Evolutionary conservation across 805 yeast species (phyloP), one percentile per base, ranked within the genome.

Genomic region (Scheffersomyces amazonensis): DNA sequence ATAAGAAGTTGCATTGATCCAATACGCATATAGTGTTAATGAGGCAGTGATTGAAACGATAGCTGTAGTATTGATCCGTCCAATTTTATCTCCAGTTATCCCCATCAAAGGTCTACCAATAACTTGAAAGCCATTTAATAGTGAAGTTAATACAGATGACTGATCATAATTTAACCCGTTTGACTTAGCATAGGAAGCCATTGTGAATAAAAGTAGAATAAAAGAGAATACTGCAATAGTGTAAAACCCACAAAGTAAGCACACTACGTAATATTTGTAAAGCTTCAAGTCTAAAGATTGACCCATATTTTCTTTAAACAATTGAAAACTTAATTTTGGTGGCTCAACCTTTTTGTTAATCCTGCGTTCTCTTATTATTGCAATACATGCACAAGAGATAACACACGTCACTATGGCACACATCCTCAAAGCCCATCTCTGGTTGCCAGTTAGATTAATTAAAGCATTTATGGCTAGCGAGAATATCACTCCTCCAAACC

Each of bases 41-140:
- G 58, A 43, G n/a, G 54, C 46, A 5, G 49, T 16, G 5, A 56
- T 30, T 41, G 66, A 49, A n/a, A 55, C 22, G 8, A 42, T 24
- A 0, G 42, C 34, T 0, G 62, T 48, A 8, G 56, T 42, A 43
- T 76, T 78, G 37, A 64, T 49, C 20, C 78, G 60, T 1, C 84
- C 84, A 21, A 66, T 38, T 5, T 45, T 49, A 49, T 75, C 81
- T 16, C 76, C 79, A 8, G 67, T 16, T 28, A 58, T 47, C 1
- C 79, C 80, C 31, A 80, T 69, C 3, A 60, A 35, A 2, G 79
- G 62, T 28, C 85, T 60, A 5, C 84, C 84, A 16, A 76, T 47
- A 1, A 68, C 53, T 34, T 80, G 75, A 27, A 59, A 62, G 13
- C 61, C 73, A 49, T 69, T 72, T 34, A 67, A 38, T 1, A 65